Evolutionary conservation across 495 filamentous ascomycete species (phyloP).

Genomic region (Neurospora sp.): DNA sequence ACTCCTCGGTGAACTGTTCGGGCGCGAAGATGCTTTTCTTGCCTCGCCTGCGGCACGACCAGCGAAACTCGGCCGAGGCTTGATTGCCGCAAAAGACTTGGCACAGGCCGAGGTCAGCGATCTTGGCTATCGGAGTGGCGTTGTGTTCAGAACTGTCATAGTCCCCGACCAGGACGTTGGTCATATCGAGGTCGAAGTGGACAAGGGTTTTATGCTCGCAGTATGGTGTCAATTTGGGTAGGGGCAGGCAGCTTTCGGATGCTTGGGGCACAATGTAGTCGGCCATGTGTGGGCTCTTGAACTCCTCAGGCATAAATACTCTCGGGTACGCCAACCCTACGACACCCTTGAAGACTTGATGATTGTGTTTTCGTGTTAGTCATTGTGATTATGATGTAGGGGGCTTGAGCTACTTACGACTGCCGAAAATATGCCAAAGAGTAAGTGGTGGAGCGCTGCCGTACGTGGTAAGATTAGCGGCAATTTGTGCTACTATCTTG

Average conservation of each 20-base stretch:
- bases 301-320: not conserved
- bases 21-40: not conserved
- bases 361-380: not conserved
- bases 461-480: not conserved
- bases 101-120: conserved; percentile 5
- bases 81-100: not conserved
- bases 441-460: not conserved
- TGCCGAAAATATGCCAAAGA: conserved; percentile 10
- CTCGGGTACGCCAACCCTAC: conserved; percentile 9
- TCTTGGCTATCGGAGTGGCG: not conserved
- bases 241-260: not conserved
- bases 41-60: not conserved
- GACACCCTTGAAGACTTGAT: conserved; percentile 8
- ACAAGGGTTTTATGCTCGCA: not conserved
- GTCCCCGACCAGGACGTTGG: conserved; percentile 5
- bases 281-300: not conserved
- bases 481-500: not conserved
- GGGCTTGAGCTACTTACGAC: not conserved
- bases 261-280: not conserved
- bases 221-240: not conserved
- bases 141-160: not conserved
- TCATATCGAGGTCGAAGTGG: conserved; percentile 6
- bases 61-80: no score
- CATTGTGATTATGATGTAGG: not conserved
- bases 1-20: conserved; percentile 10